These are phyloP conservation scores for Globisporangium solare DNA, from an alignment of 352 stramenopile genomes.

Conservation along the genomic window DNA sequence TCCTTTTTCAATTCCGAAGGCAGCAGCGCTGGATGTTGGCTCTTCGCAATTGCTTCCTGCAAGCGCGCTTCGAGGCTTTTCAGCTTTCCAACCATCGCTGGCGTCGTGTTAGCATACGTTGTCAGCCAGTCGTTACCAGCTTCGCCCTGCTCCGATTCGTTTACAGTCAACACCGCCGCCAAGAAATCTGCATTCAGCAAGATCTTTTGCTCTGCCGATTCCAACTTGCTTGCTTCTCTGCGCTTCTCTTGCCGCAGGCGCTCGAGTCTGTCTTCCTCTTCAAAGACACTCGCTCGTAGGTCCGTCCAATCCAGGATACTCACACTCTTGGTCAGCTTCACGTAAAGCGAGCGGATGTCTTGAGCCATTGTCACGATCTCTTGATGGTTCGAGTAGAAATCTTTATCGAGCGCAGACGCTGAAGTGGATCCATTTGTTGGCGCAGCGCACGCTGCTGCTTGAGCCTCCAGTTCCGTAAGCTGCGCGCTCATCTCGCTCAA, in stretches of 20 bases:
- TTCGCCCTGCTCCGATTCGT: slow-evolving; percentile 11
- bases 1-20: neutral
- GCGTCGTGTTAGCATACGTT: slow-evolving; percentile 49
- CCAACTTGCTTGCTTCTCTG: slow-evolving; percentile 31
- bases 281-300: slow-evolving; percentile 35
- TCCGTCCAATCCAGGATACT: slow-evolving; percentile 59
- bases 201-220: slow-evolving; percentile 48
- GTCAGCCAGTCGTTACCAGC: slow-evolving; percentile 21
- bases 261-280: slow-evolving; percentile 39
- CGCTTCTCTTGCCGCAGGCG: slow-evolving; percentile 25
- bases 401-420: slow-evolving; percentile 24
- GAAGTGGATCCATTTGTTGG: neutral
- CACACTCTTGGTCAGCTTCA: slow-evolving; percentile 52
- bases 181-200: slow-evolving; percentile 62
- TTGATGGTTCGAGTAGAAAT: slow-evolving; percentile 41
- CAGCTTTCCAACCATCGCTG: slow-evolving; percentile 43
- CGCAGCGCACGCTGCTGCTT: neutral
- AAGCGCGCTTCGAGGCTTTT: slow-evolving; percentile 33
- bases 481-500: slow-evolving; percentile 28
- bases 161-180: slow-evolving; percentile 32
- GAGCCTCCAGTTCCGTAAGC: slow-evolving; percentile 34
- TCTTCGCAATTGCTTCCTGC: slow-evolving; percentile 22
- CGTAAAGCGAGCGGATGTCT: slow-evolving; percentile 41
- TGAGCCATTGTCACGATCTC: slow-evolving; percentile 36
- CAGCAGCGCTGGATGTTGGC: neutral